Evolutionary conservation across 208 protist species (phyloP).

Genomic region (Eutreptiella sp.): DNA sequence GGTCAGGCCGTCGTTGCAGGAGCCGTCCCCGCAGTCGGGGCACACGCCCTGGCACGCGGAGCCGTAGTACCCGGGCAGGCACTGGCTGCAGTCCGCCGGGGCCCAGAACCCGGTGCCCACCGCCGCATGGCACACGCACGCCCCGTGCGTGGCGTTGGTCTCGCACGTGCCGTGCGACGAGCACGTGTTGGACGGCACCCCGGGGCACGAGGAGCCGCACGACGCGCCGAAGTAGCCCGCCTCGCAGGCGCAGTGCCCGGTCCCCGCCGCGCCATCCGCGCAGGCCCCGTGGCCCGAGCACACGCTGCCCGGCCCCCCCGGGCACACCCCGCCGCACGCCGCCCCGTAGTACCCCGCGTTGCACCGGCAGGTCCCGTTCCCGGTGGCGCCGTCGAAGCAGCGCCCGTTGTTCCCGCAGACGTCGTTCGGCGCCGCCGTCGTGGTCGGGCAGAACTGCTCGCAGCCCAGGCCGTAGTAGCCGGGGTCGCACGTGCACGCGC

Average conservation of each 20-base stretch:
- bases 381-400: not conserved
- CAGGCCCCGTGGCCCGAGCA: slow-evolving; percentile 13
- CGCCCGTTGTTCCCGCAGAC: not conserved
- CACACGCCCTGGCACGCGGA: slow-evolving; percentile 2
- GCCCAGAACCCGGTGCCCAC: slow-evolving; percentile 10
- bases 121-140: slow-evolving; percentile 21
- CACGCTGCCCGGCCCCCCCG: not conserved
- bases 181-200: slow-evolving; percentile 4
- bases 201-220: slow-evolving; percentile 14
- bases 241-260: slow-evolving; percentile 17
- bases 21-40: not conserved
- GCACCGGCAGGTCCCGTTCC: not conserved
- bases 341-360: not conserved
- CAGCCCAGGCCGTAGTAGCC: slow-evolving; percentile 6
- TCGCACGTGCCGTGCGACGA: slow-evolving; percentile 24
- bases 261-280: slow-evolving; percentile 10
- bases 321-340: not conserved
- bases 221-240: slow-evolving; percentile 10
- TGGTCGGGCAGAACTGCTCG: slow-evolving; percentile 2
- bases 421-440: not conserved
- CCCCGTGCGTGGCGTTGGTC: slow-evolving; percentile 7
- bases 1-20: not conserved
- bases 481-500: slow-evolving; percentile 12
- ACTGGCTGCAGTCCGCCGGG: not conserved
- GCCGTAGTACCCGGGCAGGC: slow-evolving; percentile 24